Conservation (phyloP, 2,329 filamentous ascomycete species). For the Volutella citrinella region DNA sequence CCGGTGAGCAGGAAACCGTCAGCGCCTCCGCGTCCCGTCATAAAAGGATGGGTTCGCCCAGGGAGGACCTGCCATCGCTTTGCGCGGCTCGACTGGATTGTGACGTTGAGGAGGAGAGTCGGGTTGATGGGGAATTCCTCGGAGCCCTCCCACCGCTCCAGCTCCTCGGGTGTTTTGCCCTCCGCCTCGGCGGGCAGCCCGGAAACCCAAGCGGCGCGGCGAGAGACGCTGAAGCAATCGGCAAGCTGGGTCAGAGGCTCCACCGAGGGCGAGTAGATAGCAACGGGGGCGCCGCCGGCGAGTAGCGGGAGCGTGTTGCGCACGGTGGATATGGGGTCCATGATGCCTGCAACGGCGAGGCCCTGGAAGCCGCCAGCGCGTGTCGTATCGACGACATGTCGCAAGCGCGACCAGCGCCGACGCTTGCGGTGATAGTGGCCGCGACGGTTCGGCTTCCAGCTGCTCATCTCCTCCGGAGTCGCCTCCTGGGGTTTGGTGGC, state of each 20-base stretch:
- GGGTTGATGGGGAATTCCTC: constrained; percentile 87
- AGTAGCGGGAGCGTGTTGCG: constrained; percentile 75
- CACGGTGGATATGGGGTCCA: constrained; percentile 77
- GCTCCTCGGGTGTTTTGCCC: constrained; percentile 44
- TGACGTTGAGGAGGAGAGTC: constrained; percentile 73
- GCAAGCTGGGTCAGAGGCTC: constrained; percentile 76
- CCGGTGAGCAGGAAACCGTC: constrained; percentile 90
- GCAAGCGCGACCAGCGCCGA: constrained; percentile 72
- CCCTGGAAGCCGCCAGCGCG: constrained; percentile 77
- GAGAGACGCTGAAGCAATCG: constrained; percentile 79
- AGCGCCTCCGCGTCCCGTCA: constrained; percentile 83
- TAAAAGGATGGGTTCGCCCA: constrained; percentile 86
- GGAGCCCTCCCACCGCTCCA: constrained; percentile 56
- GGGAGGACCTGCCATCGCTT: constrained; percentile 89
- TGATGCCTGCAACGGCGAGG: constrained; percentile 75
- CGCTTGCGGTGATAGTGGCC: constrained; percentile 88
- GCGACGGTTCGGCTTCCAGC: constrained; percentile 78
- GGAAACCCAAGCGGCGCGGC: constrained; percentile 71
- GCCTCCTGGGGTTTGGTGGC: constrained; percentile 59
- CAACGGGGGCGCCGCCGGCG: constrained; percentile 76
- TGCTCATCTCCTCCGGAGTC: constrained; percentile 57
- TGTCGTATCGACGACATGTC: constrained; percentile 70
- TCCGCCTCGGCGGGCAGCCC: constrained; percentile 45
- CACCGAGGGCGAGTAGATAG: constrained; percentile 78
- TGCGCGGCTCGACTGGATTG: constrained; percentile 76